These are phyloP conservation scores for Neoascochyta sp. DNA, from an alignment of 2,329 filamentous ascomycete species.

Conservation along the genomic window DNA sequence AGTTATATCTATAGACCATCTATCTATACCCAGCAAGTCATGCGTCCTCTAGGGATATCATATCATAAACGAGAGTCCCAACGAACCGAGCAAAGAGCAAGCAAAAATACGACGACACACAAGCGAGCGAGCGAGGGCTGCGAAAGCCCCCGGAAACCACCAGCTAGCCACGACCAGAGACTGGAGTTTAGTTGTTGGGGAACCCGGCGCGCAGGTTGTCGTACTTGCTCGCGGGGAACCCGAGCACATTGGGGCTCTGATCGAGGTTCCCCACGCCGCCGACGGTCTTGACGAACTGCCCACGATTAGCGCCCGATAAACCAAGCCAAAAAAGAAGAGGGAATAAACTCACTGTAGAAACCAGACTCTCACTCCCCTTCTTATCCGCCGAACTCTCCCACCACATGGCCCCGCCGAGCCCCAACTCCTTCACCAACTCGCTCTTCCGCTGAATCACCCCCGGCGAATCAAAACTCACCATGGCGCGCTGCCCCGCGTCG, in stretches of 20 bases:
- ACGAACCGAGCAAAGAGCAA: too few relatives aligned
- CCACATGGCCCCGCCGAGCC: conserved; percentile 39
- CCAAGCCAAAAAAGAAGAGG: conserved; percentile 1
- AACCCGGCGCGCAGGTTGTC: conserved; percentile 55
- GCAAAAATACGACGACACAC: too few relatives aligned
- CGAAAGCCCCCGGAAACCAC: too few relatives aligned
- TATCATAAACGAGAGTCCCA: too few relatives aligned
- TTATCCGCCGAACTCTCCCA: conserved; percentile 38
- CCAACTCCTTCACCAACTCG: conserved; percentile 17
- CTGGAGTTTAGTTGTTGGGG: conserved; percentile 18
- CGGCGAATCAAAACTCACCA: conserved; percentile 37
- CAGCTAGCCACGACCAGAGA: conserved; percentile 2
- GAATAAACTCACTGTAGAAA: conserved; percentile 27
- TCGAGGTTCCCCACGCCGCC: conserved; percentile 54
- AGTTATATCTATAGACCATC: too few relatives aligned
- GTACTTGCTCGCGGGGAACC: conserved; percentile 65
- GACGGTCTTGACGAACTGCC: conserved; percentile 50
- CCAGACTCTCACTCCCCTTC: conserved; percentile 28
- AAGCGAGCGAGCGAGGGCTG: too few relatives aligned
- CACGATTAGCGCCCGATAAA: conserved; percentile 3
- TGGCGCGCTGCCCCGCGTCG: conserved; percentile 17
- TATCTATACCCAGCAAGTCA: too few relatives aligned
- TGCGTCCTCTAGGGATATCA: too few relatives aligned
- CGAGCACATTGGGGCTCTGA: conserved; percentile 56
- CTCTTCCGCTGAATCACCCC: conserved; percentile 30